Conservation (phyloP, 305 asterid species). For the Solanum hybrid region DNA sequence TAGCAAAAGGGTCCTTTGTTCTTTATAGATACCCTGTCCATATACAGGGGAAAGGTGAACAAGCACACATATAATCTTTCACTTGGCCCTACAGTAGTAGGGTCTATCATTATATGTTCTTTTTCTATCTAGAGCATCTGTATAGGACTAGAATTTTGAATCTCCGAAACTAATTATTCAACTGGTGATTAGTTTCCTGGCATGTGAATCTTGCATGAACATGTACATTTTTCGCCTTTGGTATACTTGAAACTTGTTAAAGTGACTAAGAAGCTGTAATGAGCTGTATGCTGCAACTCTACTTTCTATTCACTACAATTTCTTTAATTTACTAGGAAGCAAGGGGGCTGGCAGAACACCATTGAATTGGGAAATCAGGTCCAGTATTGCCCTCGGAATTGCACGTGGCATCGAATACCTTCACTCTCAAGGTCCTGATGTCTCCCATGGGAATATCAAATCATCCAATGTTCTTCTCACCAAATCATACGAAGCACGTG, state of each 20-base stretch:
- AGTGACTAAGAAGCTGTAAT: neutral
- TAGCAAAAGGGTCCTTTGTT: neutral
- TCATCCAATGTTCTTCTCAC: conserved; percentile 44
- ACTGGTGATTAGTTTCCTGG: neutral
- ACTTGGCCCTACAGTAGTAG: neutral
- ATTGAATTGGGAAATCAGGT: conserved; percentile 39
- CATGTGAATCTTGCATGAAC: neutral
- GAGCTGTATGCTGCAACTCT: neutral
- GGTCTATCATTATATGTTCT: neutral
- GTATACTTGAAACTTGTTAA: neutral
- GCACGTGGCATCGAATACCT: conserved; percentile 37
- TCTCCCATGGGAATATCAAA: conserved; percentile 40
- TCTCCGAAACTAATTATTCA: neutral
- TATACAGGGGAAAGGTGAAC: neutral
- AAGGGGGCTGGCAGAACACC: conserved; percentile 40
- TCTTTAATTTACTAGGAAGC: conserved; percentile 1
- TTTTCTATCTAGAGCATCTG: neutral
- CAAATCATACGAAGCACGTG: conserved; percentile 27
- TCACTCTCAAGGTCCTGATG: conserved; percentile 29
- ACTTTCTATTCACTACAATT: neutral
- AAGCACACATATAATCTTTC: neutral
- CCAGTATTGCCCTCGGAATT: conserved; percentile 32
- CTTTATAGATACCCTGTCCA: neutral
- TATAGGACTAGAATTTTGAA: neutral
- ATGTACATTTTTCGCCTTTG: neutral